These are phyloP conservation scores for Globisporangium spiculum DNA, from an alignment of 352 stramenopile genomes.

Conservation along the genomic window DNA sequence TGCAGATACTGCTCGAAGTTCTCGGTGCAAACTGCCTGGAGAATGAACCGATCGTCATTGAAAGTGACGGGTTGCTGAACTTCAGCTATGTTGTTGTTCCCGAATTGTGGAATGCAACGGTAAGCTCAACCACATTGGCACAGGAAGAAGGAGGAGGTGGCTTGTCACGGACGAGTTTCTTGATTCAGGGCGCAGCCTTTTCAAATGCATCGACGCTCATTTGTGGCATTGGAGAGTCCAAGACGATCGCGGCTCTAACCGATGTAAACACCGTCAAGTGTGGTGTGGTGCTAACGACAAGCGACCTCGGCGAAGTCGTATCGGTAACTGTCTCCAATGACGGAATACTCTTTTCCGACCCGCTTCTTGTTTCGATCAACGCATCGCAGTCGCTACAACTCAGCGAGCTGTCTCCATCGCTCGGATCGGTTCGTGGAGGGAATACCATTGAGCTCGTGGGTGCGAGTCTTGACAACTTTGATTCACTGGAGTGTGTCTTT, in stretches of 20 bases:
- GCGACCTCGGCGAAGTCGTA: conserved; percentile 10
- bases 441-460: conserved; percentile 25
- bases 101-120: conserved; percentile 19
- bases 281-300: conserved; percentile 4
- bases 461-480: conserved; percentile 13
- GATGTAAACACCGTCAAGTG: conserved; percentile 19
- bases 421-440: conserved; percentile 20
- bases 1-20: not conserved
- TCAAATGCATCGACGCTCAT: not conserved
- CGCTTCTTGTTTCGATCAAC: conserved; percentile 9
- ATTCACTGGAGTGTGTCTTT: conserved; percentile 30
- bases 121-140: not conserved
- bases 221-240: conserved; percentile 15
- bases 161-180: not conserved
- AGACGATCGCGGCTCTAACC: conserved; percentile 10
- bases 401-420: conserved; percentile 22
- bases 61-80: conserved; percentile 1
- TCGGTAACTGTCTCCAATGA: conserved; percentile 36
- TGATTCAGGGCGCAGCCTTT: conserved; percentile 10
- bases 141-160: not conserved
- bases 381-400: conserved; percentile 12
- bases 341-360: conserved; percentile 26
- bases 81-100: conserved; percentile 31
- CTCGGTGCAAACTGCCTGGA: not conserved
- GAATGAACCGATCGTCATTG: not conserved